Evolutionary conservation across 805 yeast genomes (phyloP), one percentile per base, ranked within the genome.

Genomic region (Candida broadrunensis): DNA sequence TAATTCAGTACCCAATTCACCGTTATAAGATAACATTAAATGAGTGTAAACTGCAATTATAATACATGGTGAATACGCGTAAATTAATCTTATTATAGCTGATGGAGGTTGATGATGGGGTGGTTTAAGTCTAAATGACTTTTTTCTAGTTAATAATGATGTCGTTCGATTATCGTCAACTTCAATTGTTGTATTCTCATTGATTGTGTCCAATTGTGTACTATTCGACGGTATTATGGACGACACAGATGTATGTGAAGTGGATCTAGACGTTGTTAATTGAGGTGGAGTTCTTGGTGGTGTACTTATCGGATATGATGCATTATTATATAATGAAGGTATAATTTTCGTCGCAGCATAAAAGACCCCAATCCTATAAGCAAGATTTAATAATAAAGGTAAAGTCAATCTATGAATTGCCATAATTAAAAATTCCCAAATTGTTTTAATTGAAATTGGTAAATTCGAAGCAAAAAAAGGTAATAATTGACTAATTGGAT

Each of bases 31-130:
- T 73, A 93, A 77, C 78, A 91, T 85, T 51, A 93, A 68, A 60
- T 93, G 96, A 2, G 98, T 88, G 65, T 93, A 93, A 44, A 93
- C 96, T 0, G 97, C 96, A 43, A 93, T 89, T 30, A 93, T 81
- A 43, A 93, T 82, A 62, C 97, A 88, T 2, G 98, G 98, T 27
- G 96, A 85, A 61, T 87, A 91, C 25, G 96, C 82, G 57, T 90
- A 89, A 23, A 89, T 74, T 47, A 87, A 60, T 44, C 72, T 70
- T 64, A 46, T 27, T 5, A 44, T 35, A 7, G 38, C 41, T 12
- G 48, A 41, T 5, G 60, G 62, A 7, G 55, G 58, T 38, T 54
- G 55, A 21, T 44, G 53, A 27, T 38, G 47, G 6, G 49, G 44
- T 52, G 39, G 49, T n/a, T 43, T 43, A 30, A 49, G 49, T 17